phyloP scores from a whole-genome alignment of 805 yeast species.

The Candida adriatica region DNA sequence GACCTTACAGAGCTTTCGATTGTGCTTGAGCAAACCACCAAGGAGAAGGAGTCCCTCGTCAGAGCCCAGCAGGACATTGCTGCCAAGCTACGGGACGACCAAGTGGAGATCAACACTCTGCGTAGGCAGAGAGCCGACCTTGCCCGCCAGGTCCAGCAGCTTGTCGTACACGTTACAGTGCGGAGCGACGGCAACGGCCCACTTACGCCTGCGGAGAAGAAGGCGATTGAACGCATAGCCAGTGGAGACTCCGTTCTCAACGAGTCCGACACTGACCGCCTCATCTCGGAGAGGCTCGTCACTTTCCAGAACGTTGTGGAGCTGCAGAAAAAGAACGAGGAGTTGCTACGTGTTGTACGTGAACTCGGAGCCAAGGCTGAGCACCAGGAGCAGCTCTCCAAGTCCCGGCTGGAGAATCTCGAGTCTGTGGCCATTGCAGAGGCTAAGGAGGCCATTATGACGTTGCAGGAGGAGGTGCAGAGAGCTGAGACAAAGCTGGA shows the following conservation, averaged over 20 bases:
- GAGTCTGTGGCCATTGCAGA: constrained; percentile 48
- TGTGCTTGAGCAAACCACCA: constrained; percentile 45
- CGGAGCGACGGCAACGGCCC: constrained; percentile 53
- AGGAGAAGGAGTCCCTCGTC: constrained; percentile 37
- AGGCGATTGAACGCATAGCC: constrained; percentile 49
- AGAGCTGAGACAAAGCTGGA: constrained; percentile 44
- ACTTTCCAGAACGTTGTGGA: constrained; percentile 62
- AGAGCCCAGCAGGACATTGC: constrained; percentile 18
- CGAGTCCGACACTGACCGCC: constrained; percentile 60
- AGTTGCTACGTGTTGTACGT: constrained; percentile 61
- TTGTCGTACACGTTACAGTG: constrained; percentile 60
- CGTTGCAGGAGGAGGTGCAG: constrained; percentile 52
- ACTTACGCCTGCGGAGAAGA: constrained; percentile 55
- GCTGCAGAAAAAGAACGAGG: constrained; percentile 67
- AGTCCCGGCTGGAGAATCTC: constrained; percentile 29
- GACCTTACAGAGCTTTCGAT: constrained; percentile 49
- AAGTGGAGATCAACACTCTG: constrained; percentile 34
- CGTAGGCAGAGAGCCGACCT: constrained; percentile 61
- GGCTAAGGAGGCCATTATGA: constrained; percentile 62
- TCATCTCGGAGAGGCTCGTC: constrained; percentile 70
- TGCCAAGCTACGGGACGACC: constrained; percentile 24
- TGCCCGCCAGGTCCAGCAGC: constrained; percentile 73
- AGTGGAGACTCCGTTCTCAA: constrained; percentile 25
- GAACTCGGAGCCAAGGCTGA: constrained; percentile 69
- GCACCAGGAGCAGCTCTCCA: constrained; percentile 38